Evolutionary conservation across 1,139 yeast genomes (phyloP), one percentile per base, ranked within the genome.

Genomic region (Debaryomycetaceae sp.): DNA sequence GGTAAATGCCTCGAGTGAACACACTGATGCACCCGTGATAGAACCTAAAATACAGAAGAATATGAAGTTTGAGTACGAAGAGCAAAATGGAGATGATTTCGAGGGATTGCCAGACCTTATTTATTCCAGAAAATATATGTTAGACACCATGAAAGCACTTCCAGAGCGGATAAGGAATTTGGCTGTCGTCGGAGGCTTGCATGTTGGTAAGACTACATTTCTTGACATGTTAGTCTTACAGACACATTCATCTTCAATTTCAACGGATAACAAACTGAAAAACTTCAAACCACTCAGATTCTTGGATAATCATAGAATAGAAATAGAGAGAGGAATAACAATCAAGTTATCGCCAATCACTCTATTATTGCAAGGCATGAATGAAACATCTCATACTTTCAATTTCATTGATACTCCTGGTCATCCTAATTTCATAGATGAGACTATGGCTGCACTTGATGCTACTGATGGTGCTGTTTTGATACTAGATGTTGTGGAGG

Each of bases 361-460:
- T 0, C 54, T 89, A 14, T 61, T 91, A 8, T 60, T 85, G n/a
- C 78, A 77, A 0, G 81, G 81, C 55, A 50, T 78, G 24, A 70
- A 68, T 20, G 82, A 76, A 1, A 80, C 75, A 50, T 83, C 96
- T 0, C 66, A 68, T 35, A 76, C 80, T 1, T 56, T 84, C 27
- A 88, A 86, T 55, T 53, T 90, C 3, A 51, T 89, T 1, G 99
- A 95, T 56, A 75, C 96, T 0, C 99, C 99, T 0, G 99, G 99
- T 0, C 98, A 93, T 63, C 77, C 80, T 1, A 84, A 89, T 56
- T 93, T 93, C 58, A 65, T 75, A 31, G 97, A 88, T 57, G 98
- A 93, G 55, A 68, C 81, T 3, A 72, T 80, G 0, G 75, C 81
- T 0, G 78, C 86, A 0, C 61, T 84, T 20, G 63, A 80, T 29